Evolutionary conservation across 306 rosid species (phyloP).

Genomic region (cucumber (Cucumis sativus)): Cucumber_9930_V3 NC_026656.2:19874501-19875000

Average conservation of each 20-base stretch:
- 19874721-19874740: constrained; percentile 46
- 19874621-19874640: not conserved
- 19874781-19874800: constrained; percentile 1
- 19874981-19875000: constrained; percentile 78
- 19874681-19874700: constrained; percentile 32
- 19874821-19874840: constrained; percentile 42
- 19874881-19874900: constrained; percentile 25
- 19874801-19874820: constrained; percentile 38
- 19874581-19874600: not conserved
- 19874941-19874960: constrained; percentile 43
- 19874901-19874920: constrained; percentile 49
- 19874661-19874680: constrained; percentile 25
- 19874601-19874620: not conserved
- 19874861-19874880: constrained; percentile 55
- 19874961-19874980: constrained; percentile 51
- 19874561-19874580: not conserved
- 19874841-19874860: constrained; percentile 48
- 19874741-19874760: constrained; percentile 18
- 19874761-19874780: constrained; percentile 10
- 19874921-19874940: constrained; percentile 43
- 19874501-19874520: not conserved
- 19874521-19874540: not conserved
- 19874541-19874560: not conserved
- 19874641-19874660: constrained; percentile 37
- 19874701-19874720: constrained; percentile 48